Percentiles rank a stretch among this genome's conserved stretches.
Conservation (phyloP, 306 rosid genomes). For the Cicer chorassanicum region DNA sequence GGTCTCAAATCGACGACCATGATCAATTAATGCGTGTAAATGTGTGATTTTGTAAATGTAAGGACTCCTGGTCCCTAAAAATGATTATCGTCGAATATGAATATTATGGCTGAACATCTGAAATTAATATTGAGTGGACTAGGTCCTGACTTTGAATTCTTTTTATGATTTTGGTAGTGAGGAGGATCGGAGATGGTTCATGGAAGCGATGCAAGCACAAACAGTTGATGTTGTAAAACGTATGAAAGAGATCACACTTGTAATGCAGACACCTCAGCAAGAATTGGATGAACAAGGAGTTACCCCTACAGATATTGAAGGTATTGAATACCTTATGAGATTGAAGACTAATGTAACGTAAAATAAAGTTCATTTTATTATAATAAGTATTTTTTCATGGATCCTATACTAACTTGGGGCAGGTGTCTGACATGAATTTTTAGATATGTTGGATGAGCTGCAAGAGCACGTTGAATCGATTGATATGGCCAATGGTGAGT, state of each 20-base stretch:
- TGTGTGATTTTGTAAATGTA: no score
- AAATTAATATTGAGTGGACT: constrained; percentile 6
- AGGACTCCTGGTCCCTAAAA: no score
- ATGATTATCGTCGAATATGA: constrained; percentile 12
- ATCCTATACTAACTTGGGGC: constrained; percentile 10
- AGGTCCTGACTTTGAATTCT: constrained; percentile 13
- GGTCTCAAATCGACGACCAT: no score
- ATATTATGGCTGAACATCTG: not conserved
- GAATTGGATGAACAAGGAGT: constrained; percentile 90
- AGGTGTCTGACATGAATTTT: constrained; percentile 4
- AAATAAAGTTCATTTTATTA: not conserved
- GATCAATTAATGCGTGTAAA: no score
- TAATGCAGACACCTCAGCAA: constrained; percentile 87
- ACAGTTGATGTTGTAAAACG: constrained; percentile 80
- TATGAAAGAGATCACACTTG: constrained; percentile 89
- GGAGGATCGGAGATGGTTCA: constrained; percentile 88
- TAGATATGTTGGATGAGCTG: constrained; percentile 88
- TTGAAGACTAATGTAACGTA: not conserved
- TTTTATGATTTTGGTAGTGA: constrained; percentile 56
- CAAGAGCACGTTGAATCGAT: constrained; percentile 97
- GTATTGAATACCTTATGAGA: constrained; percentile 40
- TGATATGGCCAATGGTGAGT: constrained; percentile 93
- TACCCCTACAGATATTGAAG: constrained; percentile 74
- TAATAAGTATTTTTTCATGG: not conserved
- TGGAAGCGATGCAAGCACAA: constrained; percentile 94